Conservation (phyloP, 805 yeast species). For the Metahyphopichia silvanorum region DNA sequence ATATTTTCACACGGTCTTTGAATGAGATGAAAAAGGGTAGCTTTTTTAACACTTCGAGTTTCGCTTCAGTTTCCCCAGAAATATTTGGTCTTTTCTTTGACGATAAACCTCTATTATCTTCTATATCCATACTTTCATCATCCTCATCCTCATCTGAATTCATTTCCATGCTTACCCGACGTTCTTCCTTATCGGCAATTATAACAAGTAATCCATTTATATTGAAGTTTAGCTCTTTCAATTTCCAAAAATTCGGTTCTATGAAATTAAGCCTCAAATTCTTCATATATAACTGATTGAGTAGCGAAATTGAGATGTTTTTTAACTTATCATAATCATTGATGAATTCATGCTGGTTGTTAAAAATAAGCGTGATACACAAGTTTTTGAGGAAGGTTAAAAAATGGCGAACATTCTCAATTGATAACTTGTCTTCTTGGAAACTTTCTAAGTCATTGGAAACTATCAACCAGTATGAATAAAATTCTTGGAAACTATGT, state of each 20-base stretch:
- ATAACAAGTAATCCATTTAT: constrained; percentile 32
- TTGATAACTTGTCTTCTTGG: constrained; percentile 36
- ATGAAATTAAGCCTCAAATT: constrained; percentile 60
- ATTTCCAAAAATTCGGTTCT: constrained; percentile 52
- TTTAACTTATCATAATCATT: constrained; percentile 15
- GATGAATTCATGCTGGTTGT: constrained; percentile 7
- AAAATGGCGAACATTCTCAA: constrained; percentile 37
- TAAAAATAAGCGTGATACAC: constrained; percentile 49
- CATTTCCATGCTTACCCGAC: constrained; percentile 9
- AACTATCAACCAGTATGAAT: constrained; percentile 64
- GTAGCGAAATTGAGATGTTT: constrained; percentile 44
- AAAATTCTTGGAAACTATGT: constrained; percentile 54
- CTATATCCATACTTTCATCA: constrained; percentile 8
- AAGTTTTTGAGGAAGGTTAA: constrained; percentile 48
- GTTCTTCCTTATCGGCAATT: constrained; percentile 44
- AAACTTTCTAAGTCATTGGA: constrained; percentile 64
- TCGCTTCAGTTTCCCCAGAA: constrained; percentile 15
- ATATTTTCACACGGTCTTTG: constrained; percentile 65
- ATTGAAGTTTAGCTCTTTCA: constrained; percentile 27
- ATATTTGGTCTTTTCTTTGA: constrained; percentile 1
- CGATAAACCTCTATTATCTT: constrained; percentile 10
- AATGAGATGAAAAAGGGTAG: constrained; percentile 83
- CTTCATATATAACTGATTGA: constrained; percentile 63
- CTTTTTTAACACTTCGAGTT: constrained; percentile 51
- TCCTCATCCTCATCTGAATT: constrained; percentile 11